A percentile compares a stretch with the other conserved stretches of the same genome.
Evolutionary conservation across 2,329 filamentous ascomycete genomes (phyloP).

Genomic region (Juglanconis juglandina): DNA sequence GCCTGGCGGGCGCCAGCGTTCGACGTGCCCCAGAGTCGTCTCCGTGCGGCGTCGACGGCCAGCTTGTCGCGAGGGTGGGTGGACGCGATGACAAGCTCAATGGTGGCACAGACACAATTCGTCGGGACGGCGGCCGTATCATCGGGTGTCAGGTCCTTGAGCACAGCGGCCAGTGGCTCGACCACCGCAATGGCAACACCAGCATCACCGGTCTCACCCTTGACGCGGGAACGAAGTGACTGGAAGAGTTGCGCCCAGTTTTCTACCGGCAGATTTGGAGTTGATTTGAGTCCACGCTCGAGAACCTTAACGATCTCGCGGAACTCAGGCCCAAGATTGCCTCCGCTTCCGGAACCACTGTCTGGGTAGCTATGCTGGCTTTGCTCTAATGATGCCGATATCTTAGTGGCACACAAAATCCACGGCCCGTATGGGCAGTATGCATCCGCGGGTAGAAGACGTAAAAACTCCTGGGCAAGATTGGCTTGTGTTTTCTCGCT

Average conservation of each 20-base stretch:
- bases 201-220: constrained; percentile 63
- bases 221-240: constrained; percentile 53
- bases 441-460: constrained; percentile 43
- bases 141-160: constrained; percentile 37
- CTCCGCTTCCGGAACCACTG: constrained; percentile 37
- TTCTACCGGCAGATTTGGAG: constrained; percentile 43
- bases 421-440: constrained; percentile 48
- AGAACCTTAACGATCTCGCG: constrained; percentile 67
- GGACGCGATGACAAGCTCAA: constrained; percentile 44
- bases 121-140: constrained; percentile 20
- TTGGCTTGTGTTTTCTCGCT: constrained; percentile 41
- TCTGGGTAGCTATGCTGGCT: constrained; percentile 34
- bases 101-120: constrained; percentile 33
- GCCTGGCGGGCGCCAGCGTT: constrained; percentile 37
- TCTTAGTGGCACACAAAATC: constrained; percentile 46
- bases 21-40: constrained; percentile 62
- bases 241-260: constrained; percentile 56
- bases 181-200: constrained; percentile 64
- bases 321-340: constrained; percentile 63
- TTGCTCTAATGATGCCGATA: constrained; percentile 41
- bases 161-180: constrained; percentile 63
- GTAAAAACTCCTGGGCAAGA: constrained; percentile 49
- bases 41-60: constrained; percentile 62
- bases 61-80: constrained; percentile 58
- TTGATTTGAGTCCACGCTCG: constrained; percentile 53